Evolutionary conservation across 2,329 filamentous ascomycete genomes (phyloP), one percentile per base, ranked within the genome.

Genomic region (Microdochium paspali): DNA sequence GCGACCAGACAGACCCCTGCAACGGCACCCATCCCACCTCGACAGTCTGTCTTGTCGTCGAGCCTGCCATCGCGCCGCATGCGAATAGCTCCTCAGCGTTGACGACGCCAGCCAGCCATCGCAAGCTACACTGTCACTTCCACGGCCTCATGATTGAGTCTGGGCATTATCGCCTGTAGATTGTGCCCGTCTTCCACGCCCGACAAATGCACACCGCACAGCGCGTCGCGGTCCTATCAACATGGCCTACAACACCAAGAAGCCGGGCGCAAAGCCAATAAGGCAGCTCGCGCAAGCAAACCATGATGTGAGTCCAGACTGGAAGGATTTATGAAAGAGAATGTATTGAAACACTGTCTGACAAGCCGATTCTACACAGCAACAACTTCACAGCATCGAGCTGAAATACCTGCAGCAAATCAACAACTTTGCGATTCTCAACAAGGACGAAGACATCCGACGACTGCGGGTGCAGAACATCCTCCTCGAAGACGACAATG

Each of bases 371-470:
- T 15, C 46, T 30, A 4, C n/a, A 39, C 45, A 79, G 76, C 69
- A 70, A 49, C 63, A 63, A 24, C 66, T 77, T 30, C 74, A 76
- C 53, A 64, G 73, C 23, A 74, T 90, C 46, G 87, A 94, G 61
- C 67, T 85, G 51, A 79, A 79, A 56, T 87, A 90, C 61, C 80
- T 85, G 54, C 74, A 76, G 50, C 77, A 76, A 53, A 66, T 78
- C 47, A 80, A 84, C 55, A 73, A 82, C 47, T 77, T 85, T 30
- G 77, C 87, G 46, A 70, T 84, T 10, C 73, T 94, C 47, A 69
- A 80, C 54, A 86, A 87, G 57, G 81, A 89, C 53, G 90, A 97
- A 63, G 80, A 84, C 50, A 72, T 79, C 32, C 82, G 90, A 44
- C 77, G 82, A 53, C 66, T 89, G 46, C 80, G 80, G 54, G 73